Conservation (phyloP, 331 rosid species). For the Cydonia oblonga region DNA sequence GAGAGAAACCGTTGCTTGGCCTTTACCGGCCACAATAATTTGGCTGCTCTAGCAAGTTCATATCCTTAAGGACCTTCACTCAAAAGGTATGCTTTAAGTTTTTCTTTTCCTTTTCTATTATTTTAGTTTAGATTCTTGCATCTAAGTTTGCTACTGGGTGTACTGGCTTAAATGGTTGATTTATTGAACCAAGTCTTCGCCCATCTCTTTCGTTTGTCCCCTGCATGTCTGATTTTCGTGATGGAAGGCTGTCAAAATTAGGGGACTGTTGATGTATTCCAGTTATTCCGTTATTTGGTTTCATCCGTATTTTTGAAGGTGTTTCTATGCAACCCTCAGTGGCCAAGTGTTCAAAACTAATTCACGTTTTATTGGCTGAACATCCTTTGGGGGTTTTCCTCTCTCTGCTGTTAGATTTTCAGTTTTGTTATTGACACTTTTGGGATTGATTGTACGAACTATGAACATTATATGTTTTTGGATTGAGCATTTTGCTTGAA, state of each 20-base stretch:
- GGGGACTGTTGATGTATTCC: background rate
- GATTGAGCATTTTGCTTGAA: too few species aligned
- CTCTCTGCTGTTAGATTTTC: too few species aligned
- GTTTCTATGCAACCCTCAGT: background rate
- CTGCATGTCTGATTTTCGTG: background rate
- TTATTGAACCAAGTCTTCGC: background rate
- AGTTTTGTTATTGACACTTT: too few species aligned
- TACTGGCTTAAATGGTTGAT: too few species aligned
- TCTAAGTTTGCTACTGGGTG: too few species aligned
- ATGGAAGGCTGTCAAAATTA: background rate
- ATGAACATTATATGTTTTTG: background rate
- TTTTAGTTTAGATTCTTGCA: too few species aligned
- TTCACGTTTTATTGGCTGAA: too few species aligned
- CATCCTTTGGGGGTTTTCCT: too few species aligned
- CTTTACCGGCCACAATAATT: conserved; percentile 58
- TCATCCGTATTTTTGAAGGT: background rate
- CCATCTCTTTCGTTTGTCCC: background rate
- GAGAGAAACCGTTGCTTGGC: conserved; percentile 86
- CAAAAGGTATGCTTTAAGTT: background rate
- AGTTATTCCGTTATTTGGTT: background rate
- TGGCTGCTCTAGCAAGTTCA: conserved; percentile 10
- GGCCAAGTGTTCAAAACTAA: too few species aligned
- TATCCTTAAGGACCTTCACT: background rate
- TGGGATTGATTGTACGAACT: too few species aligned
- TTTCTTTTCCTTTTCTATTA: background rate